Percentiles rank a stretch among this genome's conserved stretches.
Evolutionary conservation across 2,329 filamentous ascomycete species (phyloP).

Genomic region (Bretziella fagacearum): DNA sequence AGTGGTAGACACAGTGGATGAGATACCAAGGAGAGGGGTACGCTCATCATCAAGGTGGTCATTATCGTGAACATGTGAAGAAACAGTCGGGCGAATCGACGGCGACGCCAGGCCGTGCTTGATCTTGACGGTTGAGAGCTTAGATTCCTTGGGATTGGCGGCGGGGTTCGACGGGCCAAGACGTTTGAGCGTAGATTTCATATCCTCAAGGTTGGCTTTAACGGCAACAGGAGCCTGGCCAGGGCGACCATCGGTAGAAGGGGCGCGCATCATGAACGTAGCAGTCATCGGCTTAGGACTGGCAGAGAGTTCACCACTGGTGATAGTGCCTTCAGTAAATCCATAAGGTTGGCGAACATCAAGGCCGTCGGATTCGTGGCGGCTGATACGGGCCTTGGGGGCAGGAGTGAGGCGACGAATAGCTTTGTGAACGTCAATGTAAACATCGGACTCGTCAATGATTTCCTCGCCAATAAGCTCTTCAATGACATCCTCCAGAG

Average conservation of each 20-base stretch:
- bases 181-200: slow-evolving; percentile 45
- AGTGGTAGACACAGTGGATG: background rate
- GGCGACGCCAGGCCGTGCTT: slow-evolving; percentile 30
- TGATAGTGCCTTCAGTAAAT: background rate
- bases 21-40: slow-evolving; percentile 19
- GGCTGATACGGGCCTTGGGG: slow-evolving; percentile 49
- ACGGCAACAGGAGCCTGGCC: slow-evolving; percentile 34
- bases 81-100: slow-evolving; percentile 4
- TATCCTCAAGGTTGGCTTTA: slow-evolving; percentile 43
- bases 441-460: slow-evolving; percentile 96
- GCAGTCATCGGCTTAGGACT: slow-evolving; percentile 28
- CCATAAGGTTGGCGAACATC: background rate
- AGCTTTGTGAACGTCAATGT: slow-evolving; percentile 94
- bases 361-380: slow-evolving; percentile 20
- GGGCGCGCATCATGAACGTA: slow-evolving; percentile 42
- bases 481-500: slow-evolving; percentile 93
- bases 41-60: slow-evolving; percentile 18
- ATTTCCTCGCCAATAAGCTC: slow-evolving; percentile 99
- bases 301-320: slow-evolving; percentile 1
- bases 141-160: slow-evolving; percentile 44
- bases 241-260: slow-evolving; percentile 34
- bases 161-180: slow-evolving; percentile 52
- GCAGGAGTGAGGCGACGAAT: slow-evolving; percentile 78
- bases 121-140: slow-evolving; percentile 48
- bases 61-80: background rate